Evolutionary conservation across 495 filamentous ascomycete genomes (phyloP), one percentile per base, ranked within the genome.

Genomic region (Trichoderma asperelloides): DNA sequence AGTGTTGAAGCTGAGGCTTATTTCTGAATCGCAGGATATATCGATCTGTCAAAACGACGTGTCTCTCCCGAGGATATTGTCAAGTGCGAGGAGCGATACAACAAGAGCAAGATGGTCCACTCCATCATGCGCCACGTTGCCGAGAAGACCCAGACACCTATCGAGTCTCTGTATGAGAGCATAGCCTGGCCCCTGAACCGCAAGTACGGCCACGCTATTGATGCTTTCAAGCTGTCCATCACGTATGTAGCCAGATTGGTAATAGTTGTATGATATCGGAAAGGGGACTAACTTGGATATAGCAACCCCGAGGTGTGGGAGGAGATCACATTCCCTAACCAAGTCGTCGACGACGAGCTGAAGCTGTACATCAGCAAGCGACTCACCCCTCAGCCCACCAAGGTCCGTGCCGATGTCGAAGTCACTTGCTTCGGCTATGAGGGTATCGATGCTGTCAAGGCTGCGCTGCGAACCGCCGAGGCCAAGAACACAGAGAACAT

Each of bases 41-140:
- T 98, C 78, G 95, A 98, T 89, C 84, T 98, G 70, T 96, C 91
- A 33, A 98, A 98, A 84, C 93, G 95, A 69, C 88, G 95, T 79
- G 95, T 98, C 39, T 97, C 93, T 4, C 91, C 96, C 41, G 95
- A 98, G 76, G 95, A 98, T 82, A 94, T 98, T 57, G 81, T 96
- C 65, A 97, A 96, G 81, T 98, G 96, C 78, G 95, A 98, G 75
- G 95, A 98, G 80, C 87, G 95, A 45, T 98, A 97, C 83, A 98
- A 98, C 86, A 98, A 98, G 87, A 91, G 90, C 83, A 98, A 98
- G 82, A 93, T 96, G 81, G 95, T 98, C 64, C 94, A 98, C 79
- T 94, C 90, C 4, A 98, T 98, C 76, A 90, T 98, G 88, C 87
- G 95, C 70, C 95, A 98, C 75, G 95, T 98, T 57, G 94, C 95